Conservation (phyloP, 495 filamentous ascomycete species). For the Aspergillus avenaceus region DNA sequence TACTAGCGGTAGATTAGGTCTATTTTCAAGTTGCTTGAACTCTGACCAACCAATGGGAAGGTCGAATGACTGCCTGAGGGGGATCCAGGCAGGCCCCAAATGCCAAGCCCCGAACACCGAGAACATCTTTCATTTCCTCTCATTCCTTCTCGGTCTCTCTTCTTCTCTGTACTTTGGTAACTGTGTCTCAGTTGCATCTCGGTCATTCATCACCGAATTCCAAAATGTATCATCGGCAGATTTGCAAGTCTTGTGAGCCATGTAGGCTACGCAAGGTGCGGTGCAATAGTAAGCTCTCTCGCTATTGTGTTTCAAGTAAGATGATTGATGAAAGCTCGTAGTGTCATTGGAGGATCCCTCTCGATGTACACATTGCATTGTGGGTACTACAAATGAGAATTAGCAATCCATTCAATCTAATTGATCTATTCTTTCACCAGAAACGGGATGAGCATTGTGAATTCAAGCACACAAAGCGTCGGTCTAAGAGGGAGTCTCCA, state of each 20-base stretch:
- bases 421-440: not conserved
- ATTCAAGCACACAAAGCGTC: not conserved
- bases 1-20: no score
- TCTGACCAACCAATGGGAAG: no score
- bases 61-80: no score
- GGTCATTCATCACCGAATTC: not conserved
- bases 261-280: slow-evolving; percentile 30
- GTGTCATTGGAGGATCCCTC: not conserved
- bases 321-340: not conserved
- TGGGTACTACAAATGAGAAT: no score
- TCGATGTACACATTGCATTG: slow-evolving; percentile 1
- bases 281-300: slow-evolving; percentile 21
- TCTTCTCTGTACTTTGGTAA: not conserved
- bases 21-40: no score
- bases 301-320: not conserved
- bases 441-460: slow-evolving; percentile 3
- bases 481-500: not conserved
- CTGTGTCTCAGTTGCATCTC: not conserved
- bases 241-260: slow-evolving; percentile 25
- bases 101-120: slow-evolving; percentile 4
- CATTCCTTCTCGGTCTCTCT: no score
- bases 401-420: no score
- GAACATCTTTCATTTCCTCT: no score
- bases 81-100: not conserved
- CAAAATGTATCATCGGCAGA: not conserved